Evolutionary conservation across 2,329 filamentous ascomycete species (phyloP).

Genomic region (Ceratocystis colombiana): DNA sequence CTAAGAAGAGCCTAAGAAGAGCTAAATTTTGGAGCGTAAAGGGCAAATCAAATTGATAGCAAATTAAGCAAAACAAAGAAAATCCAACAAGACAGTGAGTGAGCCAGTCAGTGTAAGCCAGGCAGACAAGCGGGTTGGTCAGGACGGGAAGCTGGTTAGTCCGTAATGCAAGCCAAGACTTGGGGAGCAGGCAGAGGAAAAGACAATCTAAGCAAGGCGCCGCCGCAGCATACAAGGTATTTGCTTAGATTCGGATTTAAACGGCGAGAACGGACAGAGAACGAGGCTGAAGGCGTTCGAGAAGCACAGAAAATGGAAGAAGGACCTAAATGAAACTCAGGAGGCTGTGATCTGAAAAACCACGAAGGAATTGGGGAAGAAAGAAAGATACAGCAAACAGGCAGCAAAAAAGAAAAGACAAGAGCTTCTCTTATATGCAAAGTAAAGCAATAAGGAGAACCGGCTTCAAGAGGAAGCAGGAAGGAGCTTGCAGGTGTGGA

Average conservation of each 20-base stretch:
- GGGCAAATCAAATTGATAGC: not conserved
- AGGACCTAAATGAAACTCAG: not conserved
- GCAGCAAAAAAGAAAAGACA: not conserved
- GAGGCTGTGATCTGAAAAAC: not conserved
- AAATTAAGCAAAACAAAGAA: not conserved
- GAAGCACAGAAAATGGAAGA: conserved; percentile 3
- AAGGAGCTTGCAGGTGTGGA: conserved; percentile 2
- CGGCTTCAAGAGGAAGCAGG: not conserved
- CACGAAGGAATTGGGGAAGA: not conserved
- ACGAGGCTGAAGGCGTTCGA: not conserved
- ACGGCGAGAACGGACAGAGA: not conserved
- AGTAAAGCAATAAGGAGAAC: not conserved
- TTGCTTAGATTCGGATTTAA: conserved; percentile 6
- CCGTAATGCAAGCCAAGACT: not conserved
- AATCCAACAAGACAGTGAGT: not conserved
- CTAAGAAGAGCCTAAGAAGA: not conserved
- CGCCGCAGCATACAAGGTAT: not conserved
- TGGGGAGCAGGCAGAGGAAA: not conserved
- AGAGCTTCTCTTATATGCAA: not conserved
- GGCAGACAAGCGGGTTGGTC: not conserved
- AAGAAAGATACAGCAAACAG: not conserved
- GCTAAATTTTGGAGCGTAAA: not conserved
- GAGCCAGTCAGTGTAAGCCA: too few species aligned
- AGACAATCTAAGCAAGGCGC: not conserved
- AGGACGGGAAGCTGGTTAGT: too few species aligned